Evolutionary conservation across 257 asterid genomes (phyloP).

Genomic region (Rubia yunnanensis): DNA sequence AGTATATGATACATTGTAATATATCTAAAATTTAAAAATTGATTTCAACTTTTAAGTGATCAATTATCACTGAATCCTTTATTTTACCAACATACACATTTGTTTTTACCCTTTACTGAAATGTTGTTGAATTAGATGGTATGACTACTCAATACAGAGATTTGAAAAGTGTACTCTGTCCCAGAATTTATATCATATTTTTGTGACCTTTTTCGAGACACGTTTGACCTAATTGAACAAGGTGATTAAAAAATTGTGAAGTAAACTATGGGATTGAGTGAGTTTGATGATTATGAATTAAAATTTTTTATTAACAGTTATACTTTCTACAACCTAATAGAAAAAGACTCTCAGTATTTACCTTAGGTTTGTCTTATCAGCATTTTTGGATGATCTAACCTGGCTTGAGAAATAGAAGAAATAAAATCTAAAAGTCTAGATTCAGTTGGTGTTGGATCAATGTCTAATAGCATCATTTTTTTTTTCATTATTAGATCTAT

Average conservation of each 20-base stretch:
- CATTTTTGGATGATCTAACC: background rate
- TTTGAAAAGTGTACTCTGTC: background rate
- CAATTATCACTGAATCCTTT: background rate
- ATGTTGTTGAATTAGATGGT: background rate
- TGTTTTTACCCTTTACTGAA: no score
- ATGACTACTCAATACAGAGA: background rate
- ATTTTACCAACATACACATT: no score
- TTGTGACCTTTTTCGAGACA: background rate
- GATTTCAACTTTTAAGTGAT: background rate
- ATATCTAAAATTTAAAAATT: no score
- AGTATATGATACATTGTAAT: background rate
- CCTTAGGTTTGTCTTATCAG: background rate
- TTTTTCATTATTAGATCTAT: background rate
- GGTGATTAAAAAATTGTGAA: background rate
- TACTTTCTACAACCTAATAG: background rate
- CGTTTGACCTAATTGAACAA: background rate
- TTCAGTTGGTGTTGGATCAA: background rate
- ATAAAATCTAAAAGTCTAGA: background rate
- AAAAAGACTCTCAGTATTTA: no score
- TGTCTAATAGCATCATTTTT: background rate
- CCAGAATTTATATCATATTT: no score
- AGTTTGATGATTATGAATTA: background rate
- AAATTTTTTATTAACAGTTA: no score
- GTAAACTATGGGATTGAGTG: background rate
- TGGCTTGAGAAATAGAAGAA: background rate